A percentile compares a stretch with the other conserved stretches of the same genome.
Conservation (phyloP, 441 rosid genomes). For the Gossypium schwendimanii region DNA sequence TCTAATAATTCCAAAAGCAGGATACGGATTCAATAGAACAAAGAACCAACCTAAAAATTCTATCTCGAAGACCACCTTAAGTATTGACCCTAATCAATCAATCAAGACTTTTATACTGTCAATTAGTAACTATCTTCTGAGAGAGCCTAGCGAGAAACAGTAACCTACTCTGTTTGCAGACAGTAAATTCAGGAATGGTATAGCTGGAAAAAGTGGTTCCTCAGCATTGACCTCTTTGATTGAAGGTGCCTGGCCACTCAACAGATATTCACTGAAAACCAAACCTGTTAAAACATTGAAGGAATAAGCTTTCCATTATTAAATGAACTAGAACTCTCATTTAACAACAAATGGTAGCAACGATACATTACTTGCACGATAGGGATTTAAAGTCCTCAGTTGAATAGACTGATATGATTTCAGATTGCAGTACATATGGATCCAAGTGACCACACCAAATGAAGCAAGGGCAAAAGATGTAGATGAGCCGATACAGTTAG, state of each 20-base stretch:
- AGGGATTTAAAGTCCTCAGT: conserved; percentile 84
- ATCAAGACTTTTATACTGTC: background rate
- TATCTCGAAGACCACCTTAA: background rate
- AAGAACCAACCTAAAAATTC: background rate
- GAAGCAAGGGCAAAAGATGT: conserved; percentile 69
- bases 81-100: background rate
- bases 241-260: conserved; percentile 83
- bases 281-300: conserved; percentile 51
- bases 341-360: background rate
- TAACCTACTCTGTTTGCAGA: conserved; percentile 35
- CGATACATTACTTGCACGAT: conserved; percentile 76
- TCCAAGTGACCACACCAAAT: conserved; percentile 65
- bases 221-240: conserved; percentile 84
- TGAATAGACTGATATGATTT: conserved; percentile 89
- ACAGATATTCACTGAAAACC: conserved; percentile 86
- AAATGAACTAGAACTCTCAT: background rate
- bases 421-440: conserved; percentile 94
- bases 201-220: conserved; percentile 79
- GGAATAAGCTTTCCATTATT: background rate
- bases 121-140: background rate
- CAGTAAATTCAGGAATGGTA: conserved; percentile 24
- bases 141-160: background rate
- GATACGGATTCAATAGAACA: background rate
- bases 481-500: conserved; percentile 64
- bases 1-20: background rate